phyloP scores from a whole-genome alignment of 169 alveolate genomes.

The Eimeria praecox region DNA sequence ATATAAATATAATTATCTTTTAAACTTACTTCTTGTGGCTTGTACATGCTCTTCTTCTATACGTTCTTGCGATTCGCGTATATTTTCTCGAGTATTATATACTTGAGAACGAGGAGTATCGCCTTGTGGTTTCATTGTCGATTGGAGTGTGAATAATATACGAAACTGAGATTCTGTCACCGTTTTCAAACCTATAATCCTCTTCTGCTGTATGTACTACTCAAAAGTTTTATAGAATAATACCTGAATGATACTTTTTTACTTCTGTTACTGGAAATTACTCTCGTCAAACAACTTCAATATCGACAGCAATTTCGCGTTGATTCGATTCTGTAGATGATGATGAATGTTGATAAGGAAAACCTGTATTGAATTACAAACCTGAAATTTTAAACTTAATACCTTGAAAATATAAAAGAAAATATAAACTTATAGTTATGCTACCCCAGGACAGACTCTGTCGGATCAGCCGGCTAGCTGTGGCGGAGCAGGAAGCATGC shows the following conservation, averaged over 20 bases:
- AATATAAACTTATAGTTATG: not conserved
- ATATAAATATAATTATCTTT: too few relatives aligned
- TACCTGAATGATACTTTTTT: not conserved
- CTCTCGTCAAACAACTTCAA: not conserved
- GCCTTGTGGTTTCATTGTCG: not conserved
- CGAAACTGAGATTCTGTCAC: not conserved
- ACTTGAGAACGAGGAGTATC: not conserved
- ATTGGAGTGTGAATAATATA: not conserved
- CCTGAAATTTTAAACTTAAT: not conserved
- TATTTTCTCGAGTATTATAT: not conserved
- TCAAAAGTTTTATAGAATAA: too few relatives aligned
- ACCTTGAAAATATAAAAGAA: not conserved
- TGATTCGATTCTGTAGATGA: not conserved
- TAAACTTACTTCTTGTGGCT: not conserved
- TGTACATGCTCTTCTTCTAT: not conserved
- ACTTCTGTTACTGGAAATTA: not conserved
- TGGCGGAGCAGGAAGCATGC: not conserved
- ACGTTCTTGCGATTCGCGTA: not conserved
- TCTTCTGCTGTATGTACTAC: not conserved
- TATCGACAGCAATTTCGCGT: not conserved
- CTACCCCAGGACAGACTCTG: not conserved
- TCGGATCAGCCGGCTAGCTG: constrained; percentile 27
- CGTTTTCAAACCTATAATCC: not conserved
- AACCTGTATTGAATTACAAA: not conserved
- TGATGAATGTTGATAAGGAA: not conserved